Evolutionary conservation across 345 rosid genomes (phyloP).

Genomic region (Acer campestre): DNA sequence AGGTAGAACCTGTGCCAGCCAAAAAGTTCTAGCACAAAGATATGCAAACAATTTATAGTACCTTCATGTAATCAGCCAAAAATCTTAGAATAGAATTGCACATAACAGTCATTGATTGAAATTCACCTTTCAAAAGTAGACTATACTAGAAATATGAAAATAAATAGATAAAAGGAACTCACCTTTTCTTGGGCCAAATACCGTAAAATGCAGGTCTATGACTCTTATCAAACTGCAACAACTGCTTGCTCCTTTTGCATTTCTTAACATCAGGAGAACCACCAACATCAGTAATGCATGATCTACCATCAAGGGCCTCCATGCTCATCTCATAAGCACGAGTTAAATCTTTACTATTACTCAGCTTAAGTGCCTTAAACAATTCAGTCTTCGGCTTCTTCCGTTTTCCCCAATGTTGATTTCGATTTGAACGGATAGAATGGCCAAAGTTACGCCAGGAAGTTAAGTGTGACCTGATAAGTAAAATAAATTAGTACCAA

Average conservation of each 20-base stretch:
- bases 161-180: slow-evolving; percentile 16
- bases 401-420: slow-evolving; percentile 80
- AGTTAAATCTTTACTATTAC: slow-evolving; percentile 36
- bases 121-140: background rate
- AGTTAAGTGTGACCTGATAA: slow-evolving; percentile 66
- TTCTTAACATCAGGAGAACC: slow-evolving; percentile 36
- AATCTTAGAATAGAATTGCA: background rate
- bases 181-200: slow-evolving; percentile 89
- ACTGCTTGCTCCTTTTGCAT: slow-evolving; percentile 51
- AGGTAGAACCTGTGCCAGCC: background rate
- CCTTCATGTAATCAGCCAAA: background rate
- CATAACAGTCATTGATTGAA: background rate
- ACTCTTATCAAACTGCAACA: slow-evolving; percentile 88
- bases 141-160: background rate
- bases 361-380: slow-evolving; percentile 72
- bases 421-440: slow-evolving; percentile 39
- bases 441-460: slow-evolving; percentile 70
- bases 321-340: slow-evolving; percentile 44
- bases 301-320: slow-evolving; percentile 43
- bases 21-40: background rate
- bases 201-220: slow-evolving; percentile 94
- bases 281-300: slow-evolving; percentile 26
- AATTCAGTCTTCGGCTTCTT: slow-evolving; percentile 64
- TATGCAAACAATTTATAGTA: no score
- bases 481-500: slow-evolving; percentile 20